These are phyloP conservation scores for Bullera alba DNA, from an alignment of 768 basidiomycete species.

Conservation along the genomic window DNA sequence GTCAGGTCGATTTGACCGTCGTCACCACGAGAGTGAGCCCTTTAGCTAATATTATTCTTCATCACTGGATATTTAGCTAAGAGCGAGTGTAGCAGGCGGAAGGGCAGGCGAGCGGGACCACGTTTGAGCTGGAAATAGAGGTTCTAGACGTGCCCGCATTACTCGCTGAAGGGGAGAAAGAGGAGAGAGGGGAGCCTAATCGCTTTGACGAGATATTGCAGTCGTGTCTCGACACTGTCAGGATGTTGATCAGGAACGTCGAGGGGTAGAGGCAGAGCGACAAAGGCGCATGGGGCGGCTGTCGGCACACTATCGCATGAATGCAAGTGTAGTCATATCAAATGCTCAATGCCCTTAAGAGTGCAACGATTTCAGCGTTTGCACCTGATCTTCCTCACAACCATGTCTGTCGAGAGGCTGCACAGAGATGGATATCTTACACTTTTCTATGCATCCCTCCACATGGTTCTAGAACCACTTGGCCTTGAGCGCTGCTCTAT, in stretches of 20 bases:
- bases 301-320: neutral
- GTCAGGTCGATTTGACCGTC: constrained; percentile 87
- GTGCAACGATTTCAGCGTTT: no score
- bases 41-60: no score
- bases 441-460: neutral
- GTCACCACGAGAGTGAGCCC: constrained; percentile 55
- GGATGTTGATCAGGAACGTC: constrained; percentile 78
- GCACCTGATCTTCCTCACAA: no score
- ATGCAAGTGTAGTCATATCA: no score
- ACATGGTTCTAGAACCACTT: constrained; percentile 37
- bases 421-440: neutral
- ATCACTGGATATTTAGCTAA: no score
- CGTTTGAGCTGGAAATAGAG: constrained; percentile 90
- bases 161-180: constrained; percentile 62
- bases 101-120: no score
- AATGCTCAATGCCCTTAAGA: no score
- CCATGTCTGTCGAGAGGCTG: no score
- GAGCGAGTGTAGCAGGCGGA: no score
- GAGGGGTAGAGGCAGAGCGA: constrained; percentile 12
- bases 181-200: constrained; percentile 56
- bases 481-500: constrained; percentile 32
- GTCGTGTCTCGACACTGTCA: constrained; percentile 84
- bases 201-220: constrained; percentile 87
- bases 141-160: constrained; percentile 62
- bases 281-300: no score